These are phyloP conservation scores for Rosa persica DNA, from an alignment of 306 rosid species.

Conservation along the genomic window DNA sequence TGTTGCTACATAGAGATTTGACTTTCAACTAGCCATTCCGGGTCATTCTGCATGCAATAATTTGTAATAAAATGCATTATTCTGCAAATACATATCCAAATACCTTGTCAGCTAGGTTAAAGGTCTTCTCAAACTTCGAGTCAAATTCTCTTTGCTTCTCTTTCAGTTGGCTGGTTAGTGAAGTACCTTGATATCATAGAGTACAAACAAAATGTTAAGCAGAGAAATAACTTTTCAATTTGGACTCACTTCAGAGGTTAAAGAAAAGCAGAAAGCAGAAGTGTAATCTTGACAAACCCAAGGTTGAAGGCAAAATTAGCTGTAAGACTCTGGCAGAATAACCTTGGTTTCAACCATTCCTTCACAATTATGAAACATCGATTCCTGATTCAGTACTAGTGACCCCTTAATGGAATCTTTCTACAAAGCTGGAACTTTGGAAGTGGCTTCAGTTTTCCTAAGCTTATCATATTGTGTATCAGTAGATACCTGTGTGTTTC, in stretches of 20 bases:
- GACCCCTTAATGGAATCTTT: neutral
- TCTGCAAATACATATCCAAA: neutral
- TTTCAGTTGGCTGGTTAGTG: constrained; percentile 67
- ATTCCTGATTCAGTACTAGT: constrained; percentile 3
- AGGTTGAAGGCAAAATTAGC: neutral
- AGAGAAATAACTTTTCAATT: neutral
- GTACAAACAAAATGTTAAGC: constrained; percentile 6
- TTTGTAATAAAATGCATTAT: constrained; percentile 6
- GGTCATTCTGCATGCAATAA: neutral
- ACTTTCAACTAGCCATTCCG: neutral
- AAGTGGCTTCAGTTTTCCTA: neutral
- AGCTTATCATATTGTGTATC: neutral
- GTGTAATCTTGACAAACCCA: neutral
- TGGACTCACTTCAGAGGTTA: neutral
- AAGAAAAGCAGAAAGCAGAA: neutral
- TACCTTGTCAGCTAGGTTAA: constrained; percentile 73
- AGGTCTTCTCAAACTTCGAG: constrained; percentile 59
- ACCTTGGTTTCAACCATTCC: neutral
- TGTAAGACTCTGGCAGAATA: neutral
- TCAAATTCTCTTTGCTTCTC: constrained; percentile 82
- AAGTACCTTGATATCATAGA: constrained; percentile 50
- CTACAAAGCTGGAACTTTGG: neutral
- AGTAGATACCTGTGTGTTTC: neutral
- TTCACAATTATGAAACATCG: neutral
- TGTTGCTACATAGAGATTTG: neutral